These are phyloP conservation scores for Phialophora tarda DNA, from an alignment of 2,329 filamentous ascomycete genomes.

Conservation along the genomic window DNA sequence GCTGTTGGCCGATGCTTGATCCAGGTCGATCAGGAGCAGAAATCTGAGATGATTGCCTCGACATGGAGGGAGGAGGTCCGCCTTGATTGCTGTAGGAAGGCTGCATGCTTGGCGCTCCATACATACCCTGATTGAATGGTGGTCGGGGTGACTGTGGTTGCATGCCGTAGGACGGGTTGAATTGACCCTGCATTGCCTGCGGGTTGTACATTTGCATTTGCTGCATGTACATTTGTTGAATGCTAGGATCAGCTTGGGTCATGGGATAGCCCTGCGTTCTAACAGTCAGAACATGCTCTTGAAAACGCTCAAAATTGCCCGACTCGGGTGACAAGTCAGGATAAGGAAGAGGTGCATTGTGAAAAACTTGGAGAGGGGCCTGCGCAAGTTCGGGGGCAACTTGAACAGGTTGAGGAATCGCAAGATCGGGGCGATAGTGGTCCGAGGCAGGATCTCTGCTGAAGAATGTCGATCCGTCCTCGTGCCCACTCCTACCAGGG, in stretches of 20 bases:
- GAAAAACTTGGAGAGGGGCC: constrained; percentile 28
- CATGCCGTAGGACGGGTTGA: constrained; percentile 46
- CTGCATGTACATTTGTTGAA: constrained; percentile 38
- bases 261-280: constrained; percentile 56
- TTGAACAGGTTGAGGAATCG: constrained; percentile 32
- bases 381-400: constrained; percentile 24
- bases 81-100: constrained; percentile 56
- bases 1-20: constrained; percentile 64
- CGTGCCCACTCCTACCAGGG: constrained; percentile 38
- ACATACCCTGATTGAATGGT: constrained; percentile 56
- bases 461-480: constrained; percentile 40
- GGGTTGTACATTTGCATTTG: constrained; percentile 32
- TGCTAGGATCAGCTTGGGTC: constrained; percentile 40
- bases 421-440: constrained; percentile 38
- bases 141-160: constrained; percentile 54
- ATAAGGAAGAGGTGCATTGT: constrained; percentile 43
- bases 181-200: constrained; percentile 39
- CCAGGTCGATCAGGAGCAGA: constrained; percentile 70
- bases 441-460: constrained; percentile 41
- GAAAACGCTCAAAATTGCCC: constrained; percentile 74
- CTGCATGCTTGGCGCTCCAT: constrained; percentile 54
- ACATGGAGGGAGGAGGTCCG: constrained; percentile 68
- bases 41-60: constrained; percentile 79
- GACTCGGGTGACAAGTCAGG: constrained; percentile 71
- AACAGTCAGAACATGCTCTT: constrained; percentile 73